Percentiles rank a stretch among this genome's conserved stretches.
phyloP scores from a whole-genome alignment of 106 monocot species.

The Platanthera zijinensis region DNA sequence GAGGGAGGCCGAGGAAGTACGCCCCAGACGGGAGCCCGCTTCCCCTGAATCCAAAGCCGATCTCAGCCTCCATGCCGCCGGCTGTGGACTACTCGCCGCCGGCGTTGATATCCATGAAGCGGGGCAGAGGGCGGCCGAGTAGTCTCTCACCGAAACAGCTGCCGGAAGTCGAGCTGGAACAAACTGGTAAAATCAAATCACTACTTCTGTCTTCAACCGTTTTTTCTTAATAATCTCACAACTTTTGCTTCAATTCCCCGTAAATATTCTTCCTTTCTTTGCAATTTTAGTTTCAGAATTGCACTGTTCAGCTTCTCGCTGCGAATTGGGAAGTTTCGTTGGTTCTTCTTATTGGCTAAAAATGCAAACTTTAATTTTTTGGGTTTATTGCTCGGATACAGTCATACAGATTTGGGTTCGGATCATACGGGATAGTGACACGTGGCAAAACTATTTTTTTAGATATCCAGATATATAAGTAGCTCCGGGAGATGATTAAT shows the following conservation, averaged over 20 bases:
- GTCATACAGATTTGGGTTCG: too few species aligned
- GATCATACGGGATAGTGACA: too few species aligned
- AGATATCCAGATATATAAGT: too few species aligned
- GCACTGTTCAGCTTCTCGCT: background rate
- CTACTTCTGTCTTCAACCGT: background rate
- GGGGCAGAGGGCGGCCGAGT: slow-evolving; percentile 66
- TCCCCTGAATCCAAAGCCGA: slow-evolving; percentile 62
- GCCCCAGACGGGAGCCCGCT: slow-evolving; percentile 56
- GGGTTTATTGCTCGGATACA: too few species aligned
- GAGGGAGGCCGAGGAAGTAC: slow-evolving; percentile 90
- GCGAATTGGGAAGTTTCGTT: too few species aligned
- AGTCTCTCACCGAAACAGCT: slow-evolving; percentile 25
- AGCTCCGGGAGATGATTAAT: too few species aligned
- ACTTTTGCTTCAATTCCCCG: background rate
- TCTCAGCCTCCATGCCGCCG: slow-evolving; percentile 53
- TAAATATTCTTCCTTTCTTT: background rate
- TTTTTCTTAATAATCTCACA: background rate
- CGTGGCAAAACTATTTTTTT: too few species aligned
- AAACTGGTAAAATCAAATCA: slow-evolving; percentile 26
- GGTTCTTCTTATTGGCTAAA: too few species aligned
- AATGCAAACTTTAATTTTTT: too few species aligned
- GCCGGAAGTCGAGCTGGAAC: slow-evolving; percentile 28
- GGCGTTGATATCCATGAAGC: slow-evolving; percentile 29
- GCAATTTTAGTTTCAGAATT: background rate
- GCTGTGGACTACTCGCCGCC: slow-evolving; percentile 29